phyloP scores from a whole-genome alignment of 495 filamentous ascomycete species.

The Aspergillus haitiensis region DNA sequence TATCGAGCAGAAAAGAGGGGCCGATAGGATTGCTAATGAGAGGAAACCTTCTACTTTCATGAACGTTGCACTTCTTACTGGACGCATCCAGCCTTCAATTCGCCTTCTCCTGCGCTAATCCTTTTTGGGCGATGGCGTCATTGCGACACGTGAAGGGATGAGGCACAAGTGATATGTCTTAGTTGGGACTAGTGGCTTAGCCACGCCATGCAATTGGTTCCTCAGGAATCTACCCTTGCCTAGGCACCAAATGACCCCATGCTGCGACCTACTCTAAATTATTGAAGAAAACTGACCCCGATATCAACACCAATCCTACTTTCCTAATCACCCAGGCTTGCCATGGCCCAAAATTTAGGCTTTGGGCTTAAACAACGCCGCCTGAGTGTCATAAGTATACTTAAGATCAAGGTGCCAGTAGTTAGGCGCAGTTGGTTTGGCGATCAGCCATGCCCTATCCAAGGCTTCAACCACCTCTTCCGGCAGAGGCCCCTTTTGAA shows the following conservation, averaged over 20 bases:
- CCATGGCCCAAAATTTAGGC: slow-evolving; percentile 11
- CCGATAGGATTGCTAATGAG: not conserved
- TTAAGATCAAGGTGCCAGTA: slow-evolving; percentile 79
- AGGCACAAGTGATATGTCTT: not conserved
- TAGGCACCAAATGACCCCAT: no score
- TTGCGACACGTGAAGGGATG: slow-evolving; percentile 1
- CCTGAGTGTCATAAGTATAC: slow-evolving; percentile 71
- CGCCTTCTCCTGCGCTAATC: not conserved
- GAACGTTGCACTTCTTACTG: slow-evolving; percentile 3
- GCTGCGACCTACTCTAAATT: no score
- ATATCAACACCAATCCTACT: not conserved
- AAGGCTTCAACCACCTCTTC: slow-evolving; percentile 77
- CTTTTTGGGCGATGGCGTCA: not conserved
- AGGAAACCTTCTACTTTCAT: not conserved
- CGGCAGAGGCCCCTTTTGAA: slow-evolving; percentile 86
- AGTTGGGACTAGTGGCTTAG: not conserved
- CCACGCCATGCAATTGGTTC: not conserved
- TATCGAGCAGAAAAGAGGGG: slow-evolving; percentile 3
- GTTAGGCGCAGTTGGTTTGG: slow-evolving; percentile 64
- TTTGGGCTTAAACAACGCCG: slow-evolving; percentile 59
- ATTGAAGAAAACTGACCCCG: not conserved
- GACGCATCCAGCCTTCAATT: slow-evolving; percentile 4
- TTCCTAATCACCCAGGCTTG: not conserved
- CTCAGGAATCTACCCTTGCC: no score
- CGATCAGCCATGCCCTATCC: slow-evolving; percentile 69